These are phyloP conservation scores for Mariannaea elegans DNA, from an alignment of 2,329 filamentous ascomycete genomes.

Conservation along the genomic window DNA sequence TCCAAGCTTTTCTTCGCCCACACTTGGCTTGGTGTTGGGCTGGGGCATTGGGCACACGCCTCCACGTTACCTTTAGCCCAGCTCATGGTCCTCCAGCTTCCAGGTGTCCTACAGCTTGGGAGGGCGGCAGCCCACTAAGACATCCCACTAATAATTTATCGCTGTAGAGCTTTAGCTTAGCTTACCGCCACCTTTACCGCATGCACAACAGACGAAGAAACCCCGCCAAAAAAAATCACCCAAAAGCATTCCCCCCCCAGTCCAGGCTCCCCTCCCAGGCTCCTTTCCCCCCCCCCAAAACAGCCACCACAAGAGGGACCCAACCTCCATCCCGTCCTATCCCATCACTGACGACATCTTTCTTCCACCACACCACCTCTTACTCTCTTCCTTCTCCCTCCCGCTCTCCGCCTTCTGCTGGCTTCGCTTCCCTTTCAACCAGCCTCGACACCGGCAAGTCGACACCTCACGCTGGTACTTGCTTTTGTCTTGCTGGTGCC, in stretches of 20 bases:
- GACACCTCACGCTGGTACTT: constrained; percentile 11
- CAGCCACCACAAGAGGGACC: constrained; percentile 25
- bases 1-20: constrained; percentile 13
- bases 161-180: constrained; percentile 29
- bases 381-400: constrained; percentile 31
- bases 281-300: not conserved
- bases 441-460: constrained; percentile 11
- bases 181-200: constrained; percentile 22
- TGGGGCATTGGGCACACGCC: constrained; percentile 14
- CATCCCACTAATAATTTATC: constrained; percentile 6
- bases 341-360: constrained; percentile 50
- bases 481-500: constrained; percentile 10
- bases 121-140: constrained; percentile 10
- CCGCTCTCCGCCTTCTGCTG: constrained; percentile 26
- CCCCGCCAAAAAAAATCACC: constrained; percentile 34
- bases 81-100: not conserved
- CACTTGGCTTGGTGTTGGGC: constrained; percentile 4
- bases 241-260: constrained; percentile 30
- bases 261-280: constrained; percentile 23
- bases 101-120: not conserved
- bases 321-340: constrained; percentile 33
- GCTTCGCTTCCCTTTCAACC: constrained; percentile 12
- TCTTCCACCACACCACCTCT: constrained; percentile 39
- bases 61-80: not conserved
- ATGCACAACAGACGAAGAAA: constrained; percentile 41